Evolutionary conservation across 345 rosid genomes (phyloP).

Genomic region (Camelina laxa): DNA sequence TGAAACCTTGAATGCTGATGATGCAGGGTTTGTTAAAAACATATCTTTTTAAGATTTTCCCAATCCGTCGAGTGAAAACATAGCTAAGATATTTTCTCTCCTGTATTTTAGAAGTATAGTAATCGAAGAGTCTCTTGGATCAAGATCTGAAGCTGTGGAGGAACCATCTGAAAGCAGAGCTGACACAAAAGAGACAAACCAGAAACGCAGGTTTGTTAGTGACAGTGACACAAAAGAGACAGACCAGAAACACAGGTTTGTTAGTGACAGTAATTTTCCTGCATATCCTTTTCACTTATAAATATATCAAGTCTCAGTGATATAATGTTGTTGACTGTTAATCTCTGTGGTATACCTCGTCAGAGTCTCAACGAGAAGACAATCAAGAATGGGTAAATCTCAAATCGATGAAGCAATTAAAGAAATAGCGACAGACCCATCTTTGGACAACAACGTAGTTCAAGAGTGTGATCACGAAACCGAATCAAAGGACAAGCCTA

Average conservation of each 20-base stretch:
- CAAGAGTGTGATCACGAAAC: constrained; percentile 33
- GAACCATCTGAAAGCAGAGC: constrained; percentile 42
- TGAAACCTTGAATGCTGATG: constrained; percentile 39
- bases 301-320: constrained; percentile 23
- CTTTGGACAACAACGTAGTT: constrained; percentile 10
- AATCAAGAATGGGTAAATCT: constrained; percentile 42
- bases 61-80: background rate
- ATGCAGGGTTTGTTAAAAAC: constrained; percentile 52
- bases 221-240: constrained; percentile 36
- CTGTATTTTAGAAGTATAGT: constrained; percentile 32
- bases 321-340: constrained; percentile 15
- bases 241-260: constrained; percentile 53
- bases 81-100: constrained; percentile 21
- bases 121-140: constrained; percentile 43
- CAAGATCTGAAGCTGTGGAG: constrained; percentile 46
- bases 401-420: constrained; percentile 29
- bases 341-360: constrained; percentile 20
- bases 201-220: constrained; percentile 53
- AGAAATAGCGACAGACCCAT: constrained; percentile 26
- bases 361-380: constrained; percentile 49
- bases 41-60: background rate
- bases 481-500: constrained; percentile 33
- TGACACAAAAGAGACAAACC: constrained; percentile 43
- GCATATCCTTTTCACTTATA: background rate
- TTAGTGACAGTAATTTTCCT: constrained; percentile 9